A percentile compares a stretch with the other conserved stretches of the same genome.
These are phyloP conservation scores for Podaxis sp. DNA, from an alignment of 768 basidiomycete species.

Conservation along the genomic window DNA sequence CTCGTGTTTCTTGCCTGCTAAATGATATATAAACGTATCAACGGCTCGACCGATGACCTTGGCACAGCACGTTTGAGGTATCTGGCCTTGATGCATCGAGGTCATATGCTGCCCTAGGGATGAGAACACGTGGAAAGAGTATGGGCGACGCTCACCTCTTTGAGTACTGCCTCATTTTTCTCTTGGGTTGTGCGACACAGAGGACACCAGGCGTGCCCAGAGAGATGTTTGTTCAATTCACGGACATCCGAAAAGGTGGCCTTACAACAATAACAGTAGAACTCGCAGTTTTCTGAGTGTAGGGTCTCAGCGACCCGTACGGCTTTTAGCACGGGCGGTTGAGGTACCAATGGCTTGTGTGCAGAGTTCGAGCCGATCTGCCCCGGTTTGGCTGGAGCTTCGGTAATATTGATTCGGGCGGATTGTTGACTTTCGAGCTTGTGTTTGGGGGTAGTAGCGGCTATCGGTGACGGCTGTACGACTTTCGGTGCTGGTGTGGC, in stretches of 20 bases:
- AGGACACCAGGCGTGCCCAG: neutral
- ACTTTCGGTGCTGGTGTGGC: too few species aligned
- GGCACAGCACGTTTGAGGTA: neutral
- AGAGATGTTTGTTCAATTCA: neutral
- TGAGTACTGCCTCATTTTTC: neutral
- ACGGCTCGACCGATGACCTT: neutral
- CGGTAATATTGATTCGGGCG: too few species aligned
- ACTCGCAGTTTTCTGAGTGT: neutral
- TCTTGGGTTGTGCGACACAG: neutral
- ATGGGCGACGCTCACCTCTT: neutral
- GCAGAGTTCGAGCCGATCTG: too few species aligned
- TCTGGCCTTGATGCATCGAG: neutral
- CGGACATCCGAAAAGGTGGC: neutral
- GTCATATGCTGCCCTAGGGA: neutral
- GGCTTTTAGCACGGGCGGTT: neutral
- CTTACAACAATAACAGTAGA: neutral
- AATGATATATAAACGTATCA: neutral
- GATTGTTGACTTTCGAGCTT: too few species aligned
- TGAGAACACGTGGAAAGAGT: neutral
- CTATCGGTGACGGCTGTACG: too few species aligned
- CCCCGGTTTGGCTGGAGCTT: too few species aligned
- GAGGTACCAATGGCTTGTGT: neutral
- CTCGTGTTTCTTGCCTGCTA: neutral
- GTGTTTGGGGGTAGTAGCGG: too few species aligned
- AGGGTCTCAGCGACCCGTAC: neutral